Base-by-base conservation (phyloP, 2,329 filamentous ascomycete genomes). In the Trichoderma arundinaceum region DNA sequence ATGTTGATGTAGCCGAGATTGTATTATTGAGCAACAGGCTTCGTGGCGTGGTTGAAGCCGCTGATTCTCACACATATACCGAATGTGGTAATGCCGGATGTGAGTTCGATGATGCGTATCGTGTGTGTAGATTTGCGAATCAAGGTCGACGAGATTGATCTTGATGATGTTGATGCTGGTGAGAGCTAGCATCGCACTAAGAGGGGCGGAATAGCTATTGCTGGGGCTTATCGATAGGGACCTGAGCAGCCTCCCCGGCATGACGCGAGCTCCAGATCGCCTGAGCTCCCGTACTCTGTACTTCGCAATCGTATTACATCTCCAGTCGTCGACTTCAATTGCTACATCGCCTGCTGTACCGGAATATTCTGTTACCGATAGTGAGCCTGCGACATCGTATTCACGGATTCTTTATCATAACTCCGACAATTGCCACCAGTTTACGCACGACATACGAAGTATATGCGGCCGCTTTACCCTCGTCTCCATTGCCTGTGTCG, bases 151-250 rank as follows among this genome's bases (percentile, higher is more conserved):
- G 33, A 35, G 33, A 35, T 15, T 2, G 17, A 41, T 19, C n/a
- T 33, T 33, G 54, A 33, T 44, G 41, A 17, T 22, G 39, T 44
- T 32, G 53, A 43, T 44, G 17, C n/a, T 8, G 41, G 12, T 39
- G 56, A 35, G 32, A 58, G 56, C 44, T 60, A 39, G 32, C 13
- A 49, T 28, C 22, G 43, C 35, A 48, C 57, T 39, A 48, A 46
- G 54, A 60, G 66, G 66, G 43, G 22, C 44, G 8, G 19, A 28
- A n/a, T 56, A 64, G 61, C 41, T 44, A 35, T 15, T 19, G 53
- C 35, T n/a, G 53, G 28, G 17, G 44, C 48, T 62, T 66, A 66
- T 66, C 64, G 64, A 66, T 66, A 66, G 53, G 39, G 41, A 43
- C 59, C 60, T 17, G 57, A 38, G 38, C 28, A 35, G 59, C 48